Evolutionary conservation across 2,329 filamentous ascomycete species (phyloP).

Genomic region (Ambrosiella beaveri): DNA sequence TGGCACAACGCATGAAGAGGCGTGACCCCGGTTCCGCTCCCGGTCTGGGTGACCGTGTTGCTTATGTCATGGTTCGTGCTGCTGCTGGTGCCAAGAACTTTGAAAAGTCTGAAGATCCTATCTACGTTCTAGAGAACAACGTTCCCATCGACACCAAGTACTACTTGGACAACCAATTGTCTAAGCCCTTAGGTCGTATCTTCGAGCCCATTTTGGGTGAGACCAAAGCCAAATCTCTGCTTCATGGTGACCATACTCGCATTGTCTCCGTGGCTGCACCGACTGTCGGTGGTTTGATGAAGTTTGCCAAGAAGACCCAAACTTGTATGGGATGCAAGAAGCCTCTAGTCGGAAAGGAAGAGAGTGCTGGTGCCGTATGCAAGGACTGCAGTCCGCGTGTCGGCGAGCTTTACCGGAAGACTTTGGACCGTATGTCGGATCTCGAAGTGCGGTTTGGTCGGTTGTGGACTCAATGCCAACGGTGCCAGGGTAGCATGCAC

Average conservation of each 20-base stretch:
- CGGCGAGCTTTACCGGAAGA: constrained; percentile 86
- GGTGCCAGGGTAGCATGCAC: constrained; percentile 95
- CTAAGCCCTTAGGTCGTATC: constrained; percentile 84
- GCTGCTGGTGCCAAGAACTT: constrained; percentile 83
- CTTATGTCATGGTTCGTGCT: constrained; percentile 94
- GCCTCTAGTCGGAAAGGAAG: constrained; percentile 62
- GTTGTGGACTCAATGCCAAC: constrained; percentile 94
- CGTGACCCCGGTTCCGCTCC: constrained; percentile 90
- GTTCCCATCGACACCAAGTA: constrained; percentile 96
- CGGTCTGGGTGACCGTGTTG: constrained; percentile 82
- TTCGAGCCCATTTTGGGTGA: constrained; percentile 96
- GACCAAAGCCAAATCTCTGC: constrained; percentile 68
- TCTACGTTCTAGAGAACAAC: constrained; percentile 94
- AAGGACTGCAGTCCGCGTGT: constrained; percentile 68
- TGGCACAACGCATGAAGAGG: constrained; percentile 92
- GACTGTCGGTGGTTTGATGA: constrained; percentile 86
- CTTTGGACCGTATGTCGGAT: constrained; percentile 72
- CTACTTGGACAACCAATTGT: constrained; percentile 94
- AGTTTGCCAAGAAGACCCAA: constrained; percentile 92
- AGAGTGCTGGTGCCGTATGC: constrained; percentile 75
- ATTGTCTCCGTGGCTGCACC: constrained; percentile 84
- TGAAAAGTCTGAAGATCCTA: constrained; percentile 91
- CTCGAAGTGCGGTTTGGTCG: constrained; percentile 83
- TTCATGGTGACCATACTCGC: constrained; percentile 90
- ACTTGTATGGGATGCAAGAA: constrained; percentile 99